Evolutionary conservation across 2,329 filamentous ascomycete species (phyloP).

Genomic region (Cercospora sp.): DNA sequence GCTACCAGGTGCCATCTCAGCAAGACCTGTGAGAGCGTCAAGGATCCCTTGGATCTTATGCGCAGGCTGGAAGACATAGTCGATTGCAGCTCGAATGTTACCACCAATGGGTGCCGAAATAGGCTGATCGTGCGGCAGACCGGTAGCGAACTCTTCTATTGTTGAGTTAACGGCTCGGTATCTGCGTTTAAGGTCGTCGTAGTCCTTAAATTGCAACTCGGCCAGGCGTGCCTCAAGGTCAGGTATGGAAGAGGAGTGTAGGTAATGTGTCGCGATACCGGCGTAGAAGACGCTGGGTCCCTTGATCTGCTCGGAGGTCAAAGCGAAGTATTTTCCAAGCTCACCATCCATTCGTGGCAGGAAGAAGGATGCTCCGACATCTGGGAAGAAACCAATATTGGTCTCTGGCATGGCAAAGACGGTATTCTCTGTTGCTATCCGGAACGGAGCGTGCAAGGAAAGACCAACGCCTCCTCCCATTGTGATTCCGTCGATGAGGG

Average conservation of each 20-base stretch:
- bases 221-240: conserved; percentile 80
- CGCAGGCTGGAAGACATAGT: conserved; percentile 57
- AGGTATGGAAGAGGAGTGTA: conserved; percentile 84
- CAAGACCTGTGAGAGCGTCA: conserved; percentile 56
- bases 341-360: conserved; percentile 83
- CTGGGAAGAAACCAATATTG: conserved; percentile 96
- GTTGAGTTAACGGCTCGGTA: conserved; percentile 76
- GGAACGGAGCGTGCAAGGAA: conserved; percentile 90
- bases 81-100: conserved; percentile 74
- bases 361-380: conserved; percentile 96
- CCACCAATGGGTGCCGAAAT: conserved; percentile 51
- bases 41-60: conserved; percentile 69
- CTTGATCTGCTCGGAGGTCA: conserved; percentile 80
- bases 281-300: conserved; percentile 87
- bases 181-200: conserved; percentile 62
- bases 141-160: conserved; percentile 87
- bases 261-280: conserved; percentile 91
- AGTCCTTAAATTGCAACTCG: conserved; percentile 85
- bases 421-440: conserved; percentile 93
- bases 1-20: conserved; percentile 43
- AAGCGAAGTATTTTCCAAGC: conserved; percentile 85
- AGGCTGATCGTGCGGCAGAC: conserved; percentile 70
- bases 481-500: conserved; percentile 96
- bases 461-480: conserved; percentile 98
- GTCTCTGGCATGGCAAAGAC: conserved; percentile 99